A percentile compares a stretch with the other conserved stretches of the same genome.
phyloP scores from a whole-genome alignment of 495 filamentous ascomycete species.

The Penicillium simplicissimum region DNA sequence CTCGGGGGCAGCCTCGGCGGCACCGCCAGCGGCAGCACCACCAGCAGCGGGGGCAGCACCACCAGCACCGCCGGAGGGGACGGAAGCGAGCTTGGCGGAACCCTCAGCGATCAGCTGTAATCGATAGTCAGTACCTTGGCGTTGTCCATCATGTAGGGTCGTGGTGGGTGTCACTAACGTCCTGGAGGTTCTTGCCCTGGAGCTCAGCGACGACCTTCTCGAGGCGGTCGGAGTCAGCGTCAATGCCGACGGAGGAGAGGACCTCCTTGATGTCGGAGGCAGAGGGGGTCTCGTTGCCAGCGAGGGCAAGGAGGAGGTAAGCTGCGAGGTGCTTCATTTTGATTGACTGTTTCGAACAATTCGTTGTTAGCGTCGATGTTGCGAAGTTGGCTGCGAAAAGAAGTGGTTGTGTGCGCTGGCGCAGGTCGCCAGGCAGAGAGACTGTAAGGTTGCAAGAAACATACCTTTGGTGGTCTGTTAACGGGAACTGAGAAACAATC shows the following conservation, averaged over 20 bases:
- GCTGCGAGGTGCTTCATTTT: constrained; percentile 99
- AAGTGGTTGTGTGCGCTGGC: not conserved
- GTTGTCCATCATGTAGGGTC: not conserved
- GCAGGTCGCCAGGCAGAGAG: not conserved
- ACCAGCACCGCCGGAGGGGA: constrained; percentile 87
- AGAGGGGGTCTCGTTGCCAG: constrained; percentile 87
- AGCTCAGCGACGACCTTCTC: constrained; percentile 85
- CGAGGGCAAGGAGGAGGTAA: constrained; percentile 94
- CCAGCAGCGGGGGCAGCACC: constrained; percentile 60
- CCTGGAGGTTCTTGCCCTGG: constrained; percentile 94
- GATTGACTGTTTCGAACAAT: constrained; percentile 34
- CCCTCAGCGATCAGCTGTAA: constrained; percentile 88
- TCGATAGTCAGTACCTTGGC: not conserved
- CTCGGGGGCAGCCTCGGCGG: constrained; percentile 65
- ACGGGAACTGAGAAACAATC: constrained; percentile 87
- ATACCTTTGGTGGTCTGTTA: constrained; percentile 31
- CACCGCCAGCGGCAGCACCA: constrained; percentile 63
- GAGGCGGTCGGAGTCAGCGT: constrained; percentile 87
- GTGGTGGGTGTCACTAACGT: constrained; percentile 57
- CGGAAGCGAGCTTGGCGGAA: constrained; percentile 91
- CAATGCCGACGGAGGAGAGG: constrained; percentile 92
- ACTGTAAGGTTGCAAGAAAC: constrained; percentile 13
- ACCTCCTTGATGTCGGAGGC: constrained; percentile 86
- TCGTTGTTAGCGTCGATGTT: constrained; percentile 17
- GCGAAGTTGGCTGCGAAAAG: constrained; percentile 4